Conservation (phyloP, 2,329 filamentous ascomycete genomes). For the Xylariaceae sp. region DNA sequence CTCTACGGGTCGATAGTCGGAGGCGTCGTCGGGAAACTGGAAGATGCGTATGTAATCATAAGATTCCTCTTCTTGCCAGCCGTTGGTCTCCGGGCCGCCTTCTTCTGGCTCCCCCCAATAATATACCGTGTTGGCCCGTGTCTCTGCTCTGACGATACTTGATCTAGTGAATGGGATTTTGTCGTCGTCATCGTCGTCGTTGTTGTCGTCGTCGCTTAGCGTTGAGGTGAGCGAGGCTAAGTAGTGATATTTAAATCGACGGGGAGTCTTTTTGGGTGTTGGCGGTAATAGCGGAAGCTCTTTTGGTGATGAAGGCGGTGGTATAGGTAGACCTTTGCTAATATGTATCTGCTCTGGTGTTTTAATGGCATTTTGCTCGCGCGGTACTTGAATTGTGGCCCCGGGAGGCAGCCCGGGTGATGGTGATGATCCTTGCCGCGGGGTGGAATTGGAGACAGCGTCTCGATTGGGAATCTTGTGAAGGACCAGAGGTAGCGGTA, state of each 20-base stretch:
- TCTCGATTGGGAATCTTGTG: constrained; percentile 4
- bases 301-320: background rate
- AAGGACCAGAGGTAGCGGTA: constrained; percentile 8
- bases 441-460: constrained; percentile 1
- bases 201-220: no score
- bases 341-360: background rate
- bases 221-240: constrained; percentile 18
- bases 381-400: background rate
- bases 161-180: constrained; percentile 24
- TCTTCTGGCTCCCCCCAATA: constrained; percentile 19
- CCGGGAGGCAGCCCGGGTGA: background rate
- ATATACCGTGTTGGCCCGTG: constrained; percentile 21
- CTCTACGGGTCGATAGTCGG: constrained; percentile 25
- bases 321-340: background rate
- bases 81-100: constrained; percentile 29
- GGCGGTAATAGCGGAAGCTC: background rate
- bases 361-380: constrained; percentile 7
- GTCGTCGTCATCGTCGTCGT: constrained; percentile 9
- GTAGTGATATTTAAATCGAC: constrained; percentile 15
- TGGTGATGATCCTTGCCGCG: constrained; percentile 4
- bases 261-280: background rate
- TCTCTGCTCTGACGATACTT: constrained; percentile 27
- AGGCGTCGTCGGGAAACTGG: constrained; percentile 17
- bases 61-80: constrained; percentile 26
- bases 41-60: constrained; percentile 25